Percentiles rank a stretch among this genome's conserved stretches.
These are phyloP conservation scores for Coniochaeta prunicola DNA, from an alignment of 2,329 filamentous ascomycete genomes.

Conservation along the genomic window DNA sequence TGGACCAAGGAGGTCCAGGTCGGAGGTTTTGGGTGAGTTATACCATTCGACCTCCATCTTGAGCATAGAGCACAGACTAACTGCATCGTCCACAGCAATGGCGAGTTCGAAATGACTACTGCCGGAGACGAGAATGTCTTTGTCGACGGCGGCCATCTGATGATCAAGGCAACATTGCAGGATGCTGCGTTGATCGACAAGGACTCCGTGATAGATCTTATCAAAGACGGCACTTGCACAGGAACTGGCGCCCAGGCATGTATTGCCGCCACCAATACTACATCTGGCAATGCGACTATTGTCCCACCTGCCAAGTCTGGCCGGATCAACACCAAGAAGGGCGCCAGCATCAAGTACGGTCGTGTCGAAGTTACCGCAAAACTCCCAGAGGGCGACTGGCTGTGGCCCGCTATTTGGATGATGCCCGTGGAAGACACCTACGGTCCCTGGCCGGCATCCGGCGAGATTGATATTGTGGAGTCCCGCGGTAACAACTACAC, in stretches of 20 bases:
- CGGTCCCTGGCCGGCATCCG: constrained; percentile 70
- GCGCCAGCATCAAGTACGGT: constrained; percentile 69
- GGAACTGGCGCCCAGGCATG: constrained; percentile 54
- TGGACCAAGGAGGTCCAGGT: constrained; percentile 73
- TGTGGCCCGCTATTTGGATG: constrained; percentile 93
- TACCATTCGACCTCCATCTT: not conserved
- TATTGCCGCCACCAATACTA: constrained; percentile 65
- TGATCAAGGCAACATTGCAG: constrained; percentile 73
- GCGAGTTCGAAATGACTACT: constrained; percentile 75
- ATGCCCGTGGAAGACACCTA: constrained; percentile 67
- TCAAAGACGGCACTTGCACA: constrained; percentile 59
- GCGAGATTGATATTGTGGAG: constrained; percentile 79
- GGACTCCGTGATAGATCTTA: constrained; percentile 62
- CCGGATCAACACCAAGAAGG: constrained; percentile 67
- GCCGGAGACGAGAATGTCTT: constrained; percentile 66
- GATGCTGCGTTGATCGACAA: constrained; percentile 58
- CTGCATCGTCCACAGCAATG: constrained; percentile 49
- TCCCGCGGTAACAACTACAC: constrained; percentile 76
- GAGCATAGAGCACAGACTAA: not conserved
- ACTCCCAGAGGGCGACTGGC: constrained; percentile 72
- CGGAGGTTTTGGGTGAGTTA: constrained; percentile 65
- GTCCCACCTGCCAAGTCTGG: constrained; percentile 73
- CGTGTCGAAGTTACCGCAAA: constrained; percentile 74
- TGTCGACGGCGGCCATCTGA: constrained; percentile 58
- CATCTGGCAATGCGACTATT: constrained; percentile 61